Evolutionary conservation across 352 stramenopile genomes (phyloP), one percentile per base, ranked within the genome.

Genomic region (Lagenidium giganteum): DNA sequence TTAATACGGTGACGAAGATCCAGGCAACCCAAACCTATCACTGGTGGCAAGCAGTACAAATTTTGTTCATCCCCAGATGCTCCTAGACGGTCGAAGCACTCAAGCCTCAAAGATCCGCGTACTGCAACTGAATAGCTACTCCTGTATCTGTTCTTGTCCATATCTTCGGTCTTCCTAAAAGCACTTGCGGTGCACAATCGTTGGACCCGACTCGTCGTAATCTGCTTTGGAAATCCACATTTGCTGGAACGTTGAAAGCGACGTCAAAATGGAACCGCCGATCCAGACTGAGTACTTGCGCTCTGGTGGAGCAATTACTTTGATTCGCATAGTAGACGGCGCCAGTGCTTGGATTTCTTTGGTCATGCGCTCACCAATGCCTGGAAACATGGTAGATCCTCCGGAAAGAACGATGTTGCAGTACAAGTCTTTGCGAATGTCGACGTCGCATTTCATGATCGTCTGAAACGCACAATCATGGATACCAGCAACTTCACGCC

Each of bases 141-240:
- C n/a, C n/a, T n/a, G n/a, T n/a, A n/a, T n/a, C n/a, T n/a, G n/a
- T n/a, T n/a, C n/a, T n/a, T n/a, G n/a, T n/a, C n/a, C n/a, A n/a
- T n/a, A n/a, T n/a, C n/a, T n/a, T n/a, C n/a, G n/a, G n/a, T n/a
- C n/a, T n/a, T n/a, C n/a, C n/a, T 91, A 97, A 62, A 96, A 95
- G 76, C 89, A 98, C 70, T 98, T 98, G 59, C 88, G 80, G 75
- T 98, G 93, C 32, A 99, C 92, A 64, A 99, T 98, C 14, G 79
- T 95, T 25, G 95, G 90, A 14, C 95, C 96, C 51, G 79, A 92
- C 38, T 99, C 96, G 46, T 99, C 95, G 68, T 98, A 99, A 54
- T 99, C 95, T 34, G 84, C 74, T 84, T 98, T 98, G 23, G 83
- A 93, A 69, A 98, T 98, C 93, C 95, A 98, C 92, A 98, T 98